A percentile compares a stretch with the other conserved stretches of the same genome.
phyloP scores from a whole-genome alignment of 1,284 basidiomycete genomes.

The Malassezia obtusa region DNA sequence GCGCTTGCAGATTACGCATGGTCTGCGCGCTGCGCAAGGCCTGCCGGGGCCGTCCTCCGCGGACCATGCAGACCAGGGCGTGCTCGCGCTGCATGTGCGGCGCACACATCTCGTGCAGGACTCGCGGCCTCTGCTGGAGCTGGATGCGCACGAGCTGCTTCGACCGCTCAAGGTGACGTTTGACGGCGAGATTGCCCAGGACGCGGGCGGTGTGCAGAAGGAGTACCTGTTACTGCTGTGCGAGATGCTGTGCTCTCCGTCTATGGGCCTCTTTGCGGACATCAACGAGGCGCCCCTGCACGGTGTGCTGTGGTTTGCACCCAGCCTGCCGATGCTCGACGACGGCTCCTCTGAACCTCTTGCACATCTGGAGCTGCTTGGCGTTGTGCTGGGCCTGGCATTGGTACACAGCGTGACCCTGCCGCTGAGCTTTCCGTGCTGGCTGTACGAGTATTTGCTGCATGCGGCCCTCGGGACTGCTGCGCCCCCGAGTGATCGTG shows the following conservation, averaged over 20 bases:
- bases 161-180: slow-evolving; percentile 25
- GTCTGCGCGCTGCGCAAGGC: background rate
- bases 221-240: slow-evolving; percentile 30
- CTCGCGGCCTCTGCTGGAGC: slow-evolving; percentile 14
- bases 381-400: slow-evolving; percentile 24
- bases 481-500: slow-evolving; percentile 6
- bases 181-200: slow-evolving; percentile 25
- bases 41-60: background rate
- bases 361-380: slow-evolving; percentile 19
- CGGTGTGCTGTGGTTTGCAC: slow-evolving; percentile 7
- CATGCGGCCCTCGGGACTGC: slow-evolving; percentile 3
- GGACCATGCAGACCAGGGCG: background rate
- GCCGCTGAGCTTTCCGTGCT: slow-evolving; percentile 17
- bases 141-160: background rate
- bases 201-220: slow-evolving; percentile 29
- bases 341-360: background rate
- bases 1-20: background rate
- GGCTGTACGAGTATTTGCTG: slow-evolving; percentile 22
- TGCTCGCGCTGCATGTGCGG: background rate
- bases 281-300: slow-evolving; percentile 8
- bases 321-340: background rate
- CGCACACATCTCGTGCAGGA: slow-evolving; percentile 6
- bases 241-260: slow-evolving; percentile 10
- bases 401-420: slow-evolving; percentile 25
- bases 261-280: background rate